A percentile compares a stretch with the other conserved stretches of the same genome.
phyloP scores from a whole-genome alignment of 1,284 basidiomycete genomes.

The Sanghuangporus sanghuang region DNA sequence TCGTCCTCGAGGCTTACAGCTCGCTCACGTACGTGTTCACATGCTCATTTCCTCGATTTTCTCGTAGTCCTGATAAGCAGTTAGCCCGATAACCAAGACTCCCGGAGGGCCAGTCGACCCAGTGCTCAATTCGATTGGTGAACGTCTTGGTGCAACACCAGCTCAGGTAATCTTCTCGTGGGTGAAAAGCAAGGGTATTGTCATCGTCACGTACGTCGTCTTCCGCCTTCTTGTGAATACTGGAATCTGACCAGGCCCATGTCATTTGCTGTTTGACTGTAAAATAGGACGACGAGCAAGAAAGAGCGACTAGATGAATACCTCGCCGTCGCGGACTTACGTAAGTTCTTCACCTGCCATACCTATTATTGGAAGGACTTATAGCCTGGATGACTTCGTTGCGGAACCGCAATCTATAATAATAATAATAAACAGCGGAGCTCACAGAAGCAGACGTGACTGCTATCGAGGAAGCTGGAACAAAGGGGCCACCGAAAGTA shows the following conservation, averaged over 20 bases:
- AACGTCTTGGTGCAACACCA: constrained; percentile 51
- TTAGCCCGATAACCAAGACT: constrained; percentile 58
- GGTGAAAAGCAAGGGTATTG: constrained; percentile 60
- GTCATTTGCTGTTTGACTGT: neutral
- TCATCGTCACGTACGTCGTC: constrained; percentile 57
- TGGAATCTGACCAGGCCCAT: neutral
- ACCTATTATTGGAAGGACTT: neutral
- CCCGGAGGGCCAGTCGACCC: constrained; percentile 74
- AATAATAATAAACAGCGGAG: constrained; percentile 20
- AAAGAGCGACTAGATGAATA: constrained; percentile 51
- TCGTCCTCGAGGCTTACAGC: constrained; percentile 71
- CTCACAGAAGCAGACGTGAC: constrained; percentile 35
- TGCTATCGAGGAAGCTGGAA: constrained; percentile 39
- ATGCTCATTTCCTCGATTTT: neutral
- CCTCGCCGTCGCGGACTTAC: constrained; percentile 42
- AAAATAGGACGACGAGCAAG: constrained; percentile 44
- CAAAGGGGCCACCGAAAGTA: constrained; percentile 20
- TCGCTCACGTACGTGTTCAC: constrained; percentile 46
- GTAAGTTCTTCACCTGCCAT: constrained; percentile 27
- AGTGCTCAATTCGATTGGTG: constrained; percentile 51
- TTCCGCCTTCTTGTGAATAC: neutral
- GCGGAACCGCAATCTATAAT: neutral
- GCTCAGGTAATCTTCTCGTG: constrained; percentile 72
- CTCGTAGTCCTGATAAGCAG: neutral
- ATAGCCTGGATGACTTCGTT: neutral